Evolutionary conservation across 2,329 filamentous ascomycete species (phyloP).

Genomic region (Diaporthe caulivora): DNA sequence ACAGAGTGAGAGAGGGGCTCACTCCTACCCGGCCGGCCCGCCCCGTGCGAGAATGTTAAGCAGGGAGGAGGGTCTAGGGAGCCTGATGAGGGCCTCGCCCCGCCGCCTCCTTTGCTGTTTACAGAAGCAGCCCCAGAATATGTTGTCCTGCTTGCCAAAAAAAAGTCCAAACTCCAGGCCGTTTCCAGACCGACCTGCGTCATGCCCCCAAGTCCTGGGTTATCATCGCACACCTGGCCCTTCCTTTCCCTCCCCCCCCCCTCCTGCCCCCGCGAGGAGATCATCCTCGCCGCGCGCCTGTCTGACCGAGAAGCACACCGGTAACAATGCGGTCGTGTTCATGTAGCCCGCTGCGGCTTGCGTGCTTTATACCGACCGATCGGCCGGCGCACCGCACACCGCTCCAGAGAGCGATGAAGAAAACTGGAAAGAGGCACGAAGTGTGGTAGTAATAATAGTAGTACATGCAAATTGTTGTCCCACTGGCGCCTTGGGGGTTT

Average conservation of each 20-base stretch:
- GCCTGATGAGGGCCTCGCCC: not conserved
- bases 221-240: too few species aligned
- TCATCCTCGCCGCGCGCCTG: not conserved
- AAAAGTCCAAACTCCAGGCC: not conserved
- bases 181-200: not conserved
- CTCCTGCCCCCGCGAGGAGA: too few species aligned
- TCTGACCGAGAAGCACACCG: conserved; percentile 9
- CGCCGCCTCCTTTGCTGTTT: not conserved
- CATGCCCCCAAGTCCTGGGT: not conserved
- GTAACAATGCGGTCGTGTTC: conserved; percentile 25
- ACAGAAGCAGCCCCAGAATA: not conserved
- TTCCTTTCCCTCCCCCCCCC: not conserved
- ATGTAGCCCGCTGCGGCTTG: conserved; percentile 20
- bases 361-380: not conserved
- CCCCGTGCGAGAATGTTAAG: not conserved
- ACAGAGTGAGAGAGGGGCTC: not conserved
- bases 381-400: not conserved
- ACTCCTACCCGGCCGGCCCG: not conserved
- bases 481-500: not conserved
- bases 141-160: not conserved
- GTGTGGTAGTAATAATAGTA: conserved; percentile 11
- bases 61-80: not conserved
- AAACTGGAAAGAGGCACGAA: not conserved
- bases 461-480: conserved; percentile 21
- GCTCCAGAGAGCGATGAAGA: not conserved